Percentiles rank a stretch among this genome's conserved stretches.
phyloP scores from a whole-genome alignment of 1,284 basidiomycete species.

The Kwoniella shivajii region DNA sequence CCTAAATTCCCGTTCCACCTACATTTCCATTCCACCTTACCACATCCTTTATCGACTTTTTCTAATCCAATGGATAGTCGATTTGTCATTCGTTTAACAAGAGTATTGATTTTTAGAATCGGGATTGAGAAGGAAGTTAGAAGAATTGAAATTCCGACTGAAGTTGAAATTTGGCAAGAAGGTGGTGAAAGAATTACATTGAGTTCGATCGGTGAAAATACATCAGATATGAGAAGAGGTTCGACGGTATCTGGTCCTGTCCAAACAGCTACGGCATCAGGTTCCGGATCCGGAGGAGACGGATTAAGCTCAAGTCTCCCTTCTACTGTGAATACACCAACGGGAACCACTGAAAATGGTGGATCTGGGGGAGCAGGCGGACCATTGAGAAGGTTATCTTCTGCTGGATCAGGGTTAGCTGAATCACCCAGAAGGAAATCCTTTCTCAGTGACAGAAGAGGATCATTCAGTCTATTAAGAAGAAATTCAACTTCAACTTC shows the following conservation, averaged over 20 bases:
- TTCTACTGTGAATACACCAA: neutral
- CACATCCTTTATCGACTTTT: slow-evolving; percentile 33
- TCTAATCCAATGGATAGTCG: slow-evolving; percentile 30
- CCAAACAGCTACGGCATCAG: neutral
- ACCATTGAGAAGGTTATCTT: slow-evolving; percentile 4
- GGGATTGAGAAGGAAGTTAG: slow-evolving; percentile 34
- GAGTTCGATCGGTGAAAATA: slow-evolving; percentile 6
- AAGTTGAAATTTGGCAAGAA: slow-evolving; percentile 40
- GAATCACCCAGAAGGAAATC: neutral
- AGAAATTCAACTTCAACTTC: neutral
- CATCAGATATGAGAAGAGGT: neutral
- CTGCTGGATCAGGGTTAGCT: slow-evolving; percentile 1
- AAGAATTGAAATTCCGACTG: slow-evolving; percentile 34
- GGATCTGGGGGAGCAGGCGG: no score
- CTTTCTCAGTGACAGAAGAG: slow-evolving; percentile 2
- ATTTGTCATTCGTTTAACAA: slow-evolving; percentile 36
- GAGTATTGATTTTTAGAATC: slow-evolving; percentile 35
- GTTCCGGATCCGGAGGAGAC: neutral
- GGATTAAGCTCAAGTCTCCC: slow-evolving; percentile 1
- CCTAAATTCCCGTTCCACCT: slow-evolving; percentile 42
- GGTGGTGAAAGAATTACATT: slow-evolving; percentile 26
- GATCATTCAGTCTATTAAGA: slow-evolving; percentile 2
- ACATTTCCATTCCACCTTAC: slow-evolving; percentile 36
- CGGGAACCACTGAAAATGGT: neutral
- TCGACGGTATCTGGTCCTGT: neutral